phyloP scores from a whole-genome alignment of 176 grass and related monocot species.

The Aegilops bicornis region DNA sequence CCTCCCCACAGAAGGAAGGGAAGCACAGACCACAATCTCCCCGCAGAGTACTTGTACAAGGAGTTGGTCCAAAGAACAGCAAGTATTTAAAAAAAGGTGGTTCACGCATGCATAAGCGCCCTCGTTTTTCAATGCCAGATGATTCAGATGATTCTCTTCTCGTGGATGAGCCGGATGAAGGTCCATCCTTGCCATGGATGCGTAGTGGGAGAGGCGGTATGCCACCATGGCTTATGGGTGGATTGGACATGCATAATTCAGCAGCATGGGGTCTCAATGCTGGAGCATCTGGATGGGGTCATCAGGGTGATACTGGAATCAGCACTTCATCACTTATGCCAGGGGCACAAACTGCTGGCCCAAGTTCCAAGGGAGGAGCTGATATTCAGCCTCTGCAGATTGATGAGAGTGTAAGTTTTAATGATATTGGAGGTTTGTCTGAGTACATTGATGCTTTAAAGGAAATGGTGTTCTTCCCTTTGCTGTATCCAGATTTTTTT shows the following conservation, averaged over 20 bases:
- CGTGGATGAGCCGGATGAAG: constrained; percentile 86
- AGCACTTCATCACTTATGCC: constrained; percentile 51
- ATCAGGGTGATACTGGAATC: constrained; percentile 64
- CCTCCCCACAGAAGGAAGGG: constrained; percentile 71
- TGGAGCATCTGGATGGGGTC: constrained; percentile 93
- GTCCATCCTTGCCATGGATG: constrained; percentile 82
- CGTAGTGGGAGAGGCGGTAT: constrained; percentile 67
- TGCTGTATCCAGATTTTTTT: constrained; percentile 99
- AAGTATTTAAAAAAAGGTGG: constrained; percentile 94
- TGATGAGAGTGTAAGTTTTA: constrained; percentile 90
- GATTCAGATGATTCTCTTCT: constrained; percentile 99
- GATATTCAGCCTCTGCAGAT: constrained; percentile 98
- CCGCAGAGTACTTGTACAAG: constrained; percentile 84
- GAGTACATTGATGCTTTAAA: constrained; percentile 96
- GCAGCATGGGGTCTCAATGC: constrained; percentile 88
- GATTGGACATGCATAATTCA: constrained; percentile 86
- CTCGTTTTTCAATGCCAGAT: constrained; percentile 75
- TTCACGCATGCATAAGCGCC: constrained; percentile 79
- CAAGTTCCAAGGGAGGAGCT: constrained; percentile 98
- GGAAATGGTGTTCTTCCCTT: constrained; percentile 99
- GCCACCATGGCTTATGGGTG: constrained; percentile 81
- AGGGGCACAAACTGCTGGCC: constrained; percentile 92
- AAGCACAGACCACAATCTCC: constrained; percentile 74
- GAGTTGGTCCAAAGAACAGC: constrained; percentile 68
- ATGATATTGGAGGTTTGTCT: constrained; percentile 93